Evolutionary conservation across 2,329 filamentous ascomycete species (phyloP), one percentile per base, ranked within the genome.

Genomic region (Whalleya microplaca): DNA sequence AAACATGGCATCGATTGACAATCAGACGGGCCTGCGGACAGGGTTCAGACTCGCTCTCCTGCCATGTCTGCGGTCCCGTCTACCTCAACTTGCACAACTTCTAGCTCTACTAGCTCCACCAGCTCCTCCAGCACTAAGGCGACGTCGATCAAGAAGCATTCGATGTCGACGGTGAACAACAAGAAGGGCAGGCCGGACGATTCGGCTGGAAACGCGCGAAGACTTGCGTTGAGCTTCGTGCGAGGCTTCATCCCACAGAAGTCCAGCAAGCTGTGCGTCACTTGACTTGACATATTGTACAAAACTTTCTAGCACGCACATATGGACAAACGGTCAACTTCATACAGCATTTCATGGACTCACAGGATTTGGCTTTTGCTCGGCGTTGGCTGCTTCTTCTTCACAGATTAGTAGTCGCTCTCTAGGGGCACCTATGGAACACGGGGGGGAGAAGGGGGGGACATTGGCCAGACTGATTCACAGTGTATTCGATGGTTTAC

Each of bases 1-100:
- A 91, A 98, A 78, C 92, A 99, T 78, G 94, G 93, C 75, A 97
- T 98, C 84, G 94, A 97, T 88, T 99, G 92, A 94, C 86, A 86
- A 85, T 84, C 82, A 82, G 85, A 88, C 85, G 85, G 85, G 85
- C 79, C 84, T 84, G 80, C 76, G 74, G 83, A 83, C 74, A 74
- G 73, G 66, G 70, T 68, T 69, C 75, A 78, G 73, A 77, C 79
- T 70, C 62, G 67, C 67, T 64, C 67, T 68, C 63, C 64, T 59
- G 74, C 76, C 70, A 74, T 72, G 76, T 82, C 82, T 81, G 81
- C 81, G 82, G 83, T 81, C 83, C 83, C 83, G 84, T 86, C 82
- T 78, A 78, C 75, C 74, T 71, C 71, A 73, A 75, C 78, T 71
- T 68, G 75, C 68, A 72, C 70, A 51, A 66, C 63, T 62, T 68